Base-by-base conservation (phyloP, 2,329 filamentous ascomycete species). In the Colletotrichum sp. region DNA sequence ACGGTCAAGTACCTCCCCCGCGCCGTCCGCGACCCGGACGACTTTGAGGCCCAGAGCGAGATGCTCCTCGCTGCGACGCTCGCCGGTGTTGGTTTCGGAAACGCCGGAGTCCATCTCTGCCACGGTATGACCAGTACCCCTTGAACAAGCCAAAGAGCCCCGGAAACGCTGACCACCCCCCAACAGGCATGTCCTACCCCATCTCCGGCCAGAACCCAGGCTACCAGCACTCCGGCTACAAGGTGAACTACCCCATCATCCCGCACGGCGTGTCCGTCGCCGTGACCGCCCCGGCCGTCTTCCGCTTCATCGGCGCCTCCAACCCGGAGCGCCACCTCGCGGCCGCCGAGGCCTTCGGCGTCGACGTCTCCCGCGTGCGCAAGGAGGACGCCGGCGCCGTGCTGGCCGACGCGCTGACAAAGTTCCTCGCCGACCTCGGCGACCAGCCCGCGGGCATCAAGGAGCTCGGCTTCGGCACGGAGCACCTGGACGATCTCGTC, bases 251-350 rank as follows among this genome's bases (percentile, higher is more conserved):
- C 34, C 92, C 94, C 12, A 94, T 99, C 80, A 98, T 99, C 81
- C 97, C 97, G 0, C 97, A 99, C 84, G 97, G 97, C 69, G 97
- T 99, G 28, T 96, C 94, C 2, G 97, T 99, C 2, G 97, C 96
- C 5, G 96, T 98, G 8, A 96, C 95, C 0, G 95, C 96, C 0
- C 96, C 97, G 0, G 94, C 96, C 1, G 96, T 98, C 2, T 99
- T 98, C 90, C 93, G 92, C 34, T 98, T 98, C 86, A 99, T 96
- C 0, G 96, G 90, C 0, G 90, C 96, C 2, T 97, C 95, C 2
- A 98, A 98, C 82, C 97, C 97, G 0, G 95, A 98, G 69, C 93
- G 97, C 12, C 97, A 99, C 86, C 87, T 99, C 44, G 92, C 93
- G 6, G 97, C 96, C 0, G 96, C 97, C 0, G 96, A 98, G 83